Base-by-base conservation (phyloP, 2,329 filamentous ascomycete genomes). In the Meredithiella fracta region DNA sequence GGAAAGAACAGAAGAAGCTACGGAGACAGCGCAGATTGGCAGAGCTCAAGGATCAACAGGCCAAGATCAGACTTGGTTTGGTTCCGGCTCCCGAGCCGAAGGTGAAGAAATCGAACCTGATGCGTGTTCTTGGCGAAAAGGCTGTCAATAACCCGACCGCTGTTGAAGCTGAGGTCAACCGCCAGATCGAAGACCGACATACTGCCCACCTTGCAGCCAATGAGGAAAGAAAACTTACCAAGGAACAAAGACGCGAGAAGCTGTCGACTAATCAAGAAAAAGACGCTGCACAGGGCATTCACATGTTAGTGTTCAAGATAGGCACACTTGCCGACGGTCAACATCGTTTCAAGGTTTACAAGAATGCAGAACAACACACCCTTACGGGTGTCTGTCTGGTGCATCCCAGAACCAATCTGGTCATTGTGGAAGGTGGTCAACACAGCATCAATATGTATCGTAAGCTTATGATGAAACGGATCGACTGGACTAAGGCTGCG, bases 21-120 rank as follows among this genome's bases (percentile, higher is more conserved):
- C 85, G 92, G 54, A 79, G 92, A 38, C 89, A 96, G 68, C 82
- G 88, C 55, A 82, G 94, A 61, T 91, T 91, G 79, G 90, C 86
- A 42, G 88, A 96, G 60, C 74, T 94, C 60, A 97, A 97, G 67
- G 94, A 98, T 69, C 83, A 90, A 65, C 92, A 98, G 69, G 90
- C 91, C 38, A 97, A 98, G 72, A 92, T 97, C 60, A 79, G 91
- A 58, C 74, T 98, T 9, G 92, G 92, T 20, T 76, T 98, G 14
- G 84, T 91, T 59, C 88, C 90, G 2, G 87, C 91, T 20, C 89
- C 90, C 26, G 85, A 90, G 25, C 91, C 92, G 9, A 98, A 97
- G 69, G 88, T 98, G 62, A 97, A 96, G 71, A 94, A 94, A 69
- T 86, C 85, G 58, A 98, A 98, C 67, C 78, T 98, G 65, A 98